Evolutionary conservation across 441 rosid species (phyloP), one percentile per base, ranked within the genome.

Genomic region (Pelargonium australe): DNA sequence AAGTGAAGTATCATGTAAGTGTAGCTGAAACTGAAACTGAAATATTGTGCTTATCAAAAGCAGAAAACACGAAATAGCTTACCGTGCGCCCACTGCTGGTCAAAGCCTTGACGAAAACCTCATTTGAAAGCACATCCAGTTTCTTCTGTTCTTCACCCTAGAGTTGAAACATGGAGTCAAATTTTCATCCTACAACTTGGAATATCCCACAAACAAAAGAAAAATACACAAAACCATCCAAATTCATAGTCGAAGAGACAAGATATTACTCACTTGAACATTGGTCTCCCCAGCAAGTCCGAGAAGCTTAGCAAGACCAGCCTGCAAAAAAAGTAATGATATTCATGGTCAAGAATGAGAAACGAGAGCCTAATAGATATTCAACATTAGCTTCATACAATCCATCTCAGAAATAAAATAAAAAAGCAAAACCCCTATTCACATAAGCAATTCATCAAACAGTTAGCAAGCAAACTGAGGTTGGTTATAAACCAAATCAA

Each of bases 131-230:
- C 67, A 93, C 94, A 83, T 93, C 99, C 69, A 94, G 78, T 66
- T 94, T 94, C 95, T 94, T 94, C 79, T 94, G 98, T 79, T 94
- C 96, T 75, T 94, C 98, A 70, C 97, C 98, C 98, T 94, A 74
- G 40, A 68, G 43, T 31, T 49, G 61, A 64, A 7, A 70, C 61
- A 72, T 17, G 16, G 49, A 75, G 63, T 44, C 53, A 23, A 44
- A 14, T 17, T 34, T 70, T 14, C 17, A 23, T 64, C 34, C 37
- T 45, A 40, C 13, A 31, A 6, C 11, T 40, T 7, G 10, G 10
- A 40, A 40, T 40, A 0, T 40, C 7, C 43, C 43, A 40, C 3
- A 47, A 7, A 51, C 58, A 51, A 53, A 51, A 53, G 16, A 53
- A 53, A 47, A 13, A 49, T 49, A 4, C 5, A 12, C 57, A 53